Base-by-base conservation (phyloP, 495 filamentous ascomycete genomes). In the Penicillium arizonense region DNA sequence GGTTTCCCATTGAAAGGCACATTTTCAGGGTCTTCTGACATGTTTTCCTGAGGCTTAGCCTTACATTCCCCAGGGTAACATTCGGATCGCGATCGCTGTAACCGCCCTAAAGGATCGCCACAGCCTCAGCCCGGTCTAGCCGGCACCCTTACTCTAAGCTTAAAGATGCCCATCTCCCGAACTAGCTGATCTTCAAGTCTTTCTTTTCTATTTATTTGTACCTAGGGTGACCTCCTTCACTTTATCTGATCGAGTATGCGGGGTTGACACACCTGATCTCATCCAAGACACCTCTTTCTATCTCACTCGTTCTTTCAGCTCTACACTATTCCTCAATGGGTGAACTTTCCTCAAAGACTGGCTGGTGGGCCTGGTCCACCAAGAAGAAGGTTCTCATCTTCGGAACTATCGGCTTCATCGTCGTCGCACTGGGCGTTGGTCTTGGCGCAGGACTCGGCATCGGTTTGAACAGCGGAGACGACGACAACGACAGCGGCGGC, bases 371-470 rank as follows among this genome's bases (percentile, higher is more conserved):
- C 8, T 73, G 72, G 71, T 63, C 70, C 0, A 54, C 59, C 16
- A 74, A 66, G 60, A 76, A 73, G 61, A 75, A 73, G 47, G 41
- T 70, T 24, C 41, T 75, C 4, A 30, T 76, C 32, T 38, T 69
- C 13, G 58, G 52, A 1, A 40, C 51, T 1, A 52, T 70, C 28
- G 50, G 58, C 16, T 12, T 77, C 7, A 21, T 78, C 3, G 59
- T 80, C 20, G 47, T 83, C 34, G 80, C 67, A 2, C 59, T 85
- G 13, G 80, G 70, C 11, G 67, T 83, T 5, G 80, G 78, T 10
- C 71, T 82, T 2, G 77, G 76, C 4, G 65, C 82, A n/a, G 81
- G 80, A 7, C 66, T 86, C 5, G 75, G 75, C n/a, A 43, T 80
- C 18, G 66, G 71, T 13, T 55, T 77, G 48, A 62, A 55, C 10